Base-by-base conservation (phyloP, 257 asterid genomes). In the Ilex asprella region DNA sequence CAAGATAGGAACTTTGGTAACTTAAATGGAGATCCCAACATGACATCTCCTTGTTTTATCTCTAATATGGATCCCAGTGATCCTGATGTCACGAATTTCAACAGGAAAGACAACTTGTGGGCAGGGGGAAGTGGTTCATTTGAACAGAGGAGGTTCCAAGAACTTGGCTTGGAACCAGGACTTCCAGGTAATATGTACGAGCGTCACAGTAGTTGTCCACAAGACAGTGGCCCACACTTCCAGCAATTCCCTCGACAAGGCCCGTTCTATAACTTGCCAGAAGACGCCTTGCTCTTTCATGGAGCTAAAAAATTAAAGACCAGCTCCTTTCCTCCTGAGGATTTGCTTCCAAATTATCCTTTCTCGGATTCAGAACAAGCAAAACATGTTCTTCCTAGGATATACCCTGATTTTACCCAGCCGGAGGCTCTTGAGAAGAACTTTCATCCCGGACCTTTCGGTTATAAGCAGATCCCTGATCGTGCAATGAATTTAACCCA, bases 311-410 rank as follows among this genome's bases (percentile, higher is more conserved):
- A 84, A 73, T 79, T 72, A 68, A 86, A 78, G 71, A 70, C 79
- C 35, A 67, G 66, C 46, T 31, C 77, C 27, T 78, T 64, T 60
- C 78, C 79, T 56, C 67, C 76, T 29, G 90, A 87, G 12, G 79
- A 81, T 66, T 95, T 86, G 77, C 74, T 88, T 58, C 95, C 92
- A 3, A 94, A 86, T 60, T 86, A 78, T 84, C 98, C 95, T 51
- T 80, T 84, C 39, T 81, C 83, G 56, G 89, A 88, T 67, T 64
- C 81, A 63, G 87, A 79, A 72, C 84, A 67, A 71, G 63, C 72
- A 58, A 86, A 83, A 64, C 86, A 46, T 51, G 59, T 64, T 3
- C 59, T 65, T 56, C 64, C 86, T 57, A 72, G 76, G 61, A 59
- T 47, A 12, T 69, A 63, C 75, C 80, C 14, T 16, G 83, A 80